Percentiles rank a stretch among this genome's conserved stretches.
phyloP scores from a whole-genome alignment of 2,329 filamentous ascomycete genomes.

The Elsinoe arachidis region DNA sequence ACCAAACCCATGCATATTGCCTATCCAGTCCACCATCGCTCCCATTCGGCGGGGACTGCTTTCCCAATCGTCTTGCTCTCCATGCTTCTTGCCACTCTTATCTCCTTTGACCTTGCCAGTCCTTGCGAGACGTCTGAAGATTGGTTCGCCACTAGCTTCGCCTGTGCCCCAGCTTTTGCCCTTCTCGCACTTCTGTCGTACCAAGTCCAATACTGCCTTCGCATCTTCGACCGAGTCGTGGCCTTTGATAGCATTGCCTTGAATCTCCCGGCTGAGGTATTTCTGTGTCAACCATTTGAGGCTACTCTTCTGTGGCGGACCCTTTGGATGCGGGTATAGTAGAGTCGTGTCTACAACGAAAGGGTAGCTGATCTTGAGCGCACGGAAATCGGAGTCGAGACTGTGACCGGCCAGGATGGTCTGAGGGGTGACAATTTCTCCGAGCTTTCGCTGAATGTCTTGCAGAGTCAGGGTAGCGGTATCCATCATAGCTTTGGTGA shows the following conservation, averaged over 20 bases:
- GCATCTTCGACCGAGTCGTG: constrained; percentile 94
- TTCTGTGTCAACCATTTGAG: constrained; percentile 84
- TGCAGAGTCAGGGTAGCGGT: constrained; percentile 71
- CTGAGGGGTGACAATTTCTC: constrained; percentile 57
- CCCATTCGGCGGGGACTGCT: constrained; percentile 43
- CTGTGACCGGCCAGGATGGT: constrained; percentile 75
- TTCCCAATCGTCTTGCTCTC: constrained; percentile 36
- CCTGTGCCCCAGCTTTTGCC: constrained; percentile 77
- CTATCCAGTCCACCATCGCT: constrained; percentile 84
- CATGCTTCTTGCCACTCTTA: constrained; percentile 35
- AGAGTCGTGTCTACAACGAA: constrained; percentile 89
- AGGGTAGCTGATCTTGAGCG: constrained; percentile 77
- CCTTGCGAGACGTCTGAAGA: constrained; percentile 69
- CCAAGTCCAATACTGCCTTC: constrained; percentile 78
- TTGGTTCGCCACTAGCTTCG: constrained; percentile 71
- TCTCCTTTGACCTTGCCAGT: constrained; percentile 14
- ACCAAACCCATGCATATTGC: constrained; percentile 56
- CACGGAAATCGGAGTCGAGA: constrained; percentile 73
- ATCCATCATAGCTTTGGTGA: constrained; percentile 76
- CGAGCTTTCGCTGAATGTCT: constrained; percentile 70
- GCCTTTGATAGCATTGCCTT: constrained; percentile 63
- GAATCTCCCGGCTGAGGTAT: constrained; percentile 78
- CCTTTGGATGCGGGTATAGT: constrained; percentile 81
- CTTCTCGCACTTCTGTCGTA: constrained; percentile 93
- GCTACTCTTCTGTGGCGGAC: constrained; percentile 79